A percentile compares a stretch with the other conserved stretches of the same genome.
phyloP scores from a whole-genome alignment of 73 alveolate species.

The Uronychia binucleata region DNA sequence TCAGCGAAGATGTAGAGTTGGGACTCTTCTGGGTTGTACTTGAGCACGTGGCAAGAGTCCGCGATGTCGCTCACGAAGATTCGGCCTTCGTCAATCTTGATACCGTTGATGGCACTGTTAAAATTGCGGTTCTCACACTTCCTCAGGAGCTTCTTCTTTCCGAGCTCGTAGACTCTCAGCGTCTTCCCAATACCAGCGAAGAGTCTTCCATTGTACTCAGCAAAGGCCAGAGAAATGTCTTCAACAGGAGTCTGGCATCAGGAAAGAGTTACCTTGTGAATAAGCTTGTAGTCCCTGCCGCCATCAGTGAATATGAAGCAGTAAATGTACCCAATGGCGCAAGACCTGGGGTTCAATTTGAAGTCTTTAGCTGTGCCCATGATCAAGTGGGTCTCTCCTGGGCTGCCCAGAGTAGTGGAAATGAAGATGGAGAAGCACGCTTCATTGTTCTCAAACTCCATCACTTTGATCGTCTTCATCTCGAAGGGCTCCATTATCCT shows the following conservation, averaged over 20 bases:
- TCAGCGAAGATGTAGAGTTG: constrained; percentile 94
- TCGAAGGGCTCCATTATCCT: constrained; percentile 87
- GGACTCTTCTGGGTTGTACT: constrained; percentile 86
- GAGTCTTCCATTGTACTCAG: constrained; percentile 89
- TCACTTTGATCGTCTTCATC: constrained; percentile 67
- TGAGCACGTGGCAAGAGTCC: constrained; percentile 92
- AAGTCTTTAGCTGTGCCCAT: constrained; percentile 82
- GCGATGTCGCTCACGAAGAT: constrained; percentile 89
- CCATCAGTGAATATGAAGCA: constrained; percentile 77
- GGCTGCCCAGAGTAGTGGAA: constrained; percentile 61
- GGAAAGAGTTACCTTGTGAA: no score
- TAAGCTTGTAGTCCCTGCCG: constrained; percentile 68
- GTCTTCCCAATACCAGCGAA: constrained; percentile 95
- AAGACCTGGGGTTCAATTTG: constrained; percentile 60
- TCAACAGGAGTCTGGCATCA: constrained; percentile 88
- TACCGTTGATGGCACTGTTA: constrained; percentile 66
- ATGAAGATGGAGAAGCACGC: constrained; percentile 76
- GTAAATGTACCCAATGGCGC: constrained; percentile 69
- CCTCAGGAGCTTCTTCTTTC: constrained; percentile 93
- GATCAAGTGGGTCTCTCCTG: constrained; percentile 68
- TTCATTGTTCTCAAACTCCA: constrained; percentile 89
- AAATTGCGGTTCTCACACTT: constrained; percentile 93
- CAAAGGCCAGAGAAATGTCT: constrained; percentile 91
- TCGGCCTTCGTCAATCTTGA: constrained; percentile 88
- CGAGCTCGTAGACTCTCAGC: constrained; percentile 95